Base-by-base conservation (phyloP, 345 rosid genomes). In the Camelina hispida region DNA sequence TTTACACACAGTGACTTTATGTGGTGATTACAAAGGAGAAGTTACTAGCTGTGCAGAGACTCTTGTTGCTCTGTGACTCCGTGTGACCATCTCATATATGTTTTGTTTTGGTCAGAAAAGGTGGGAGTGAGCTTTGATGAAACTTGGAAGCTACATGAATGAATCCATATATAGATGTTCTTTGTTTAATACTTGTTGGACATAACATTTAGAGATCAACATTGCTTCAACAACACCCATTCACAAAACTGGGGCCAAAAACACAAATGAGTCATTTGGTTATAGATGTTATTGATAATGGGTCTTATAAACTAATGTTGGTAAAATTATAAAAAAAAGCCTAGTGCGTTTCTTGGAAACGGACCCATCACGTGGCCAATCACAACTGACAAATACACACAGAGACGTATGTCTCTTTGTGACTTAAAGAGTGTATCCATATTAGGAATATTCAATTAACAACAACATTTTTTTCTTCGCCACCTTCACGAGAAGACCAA, bases 401-500 rank as follows among this genome's bases (percentile, higher is more conserved):
- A 70, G 57, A 70, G 74, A 58, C 74, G 66, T 70, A 70, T 51
- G 15, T 35, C 13, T 20, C 8, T 70, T 70, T 14, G 57, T 59
- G 23, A 70, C 72, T 68, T n/a, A n/a, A 17, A 28, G 34, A 32
- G 46, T 17, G 70, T 66, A 7, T 54, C 52, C 16, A n/a, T 68
- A 68, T 51, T 15, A 17, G 1, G 25, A 51, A 35, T 66, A 35
- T 20, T 20, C 71, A 18, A 51, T 18, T 5, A 1, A 18, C 28
- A 25, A 30, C 9, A 3, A 13, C 17, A 16, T 14, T 12, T 40
- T 10, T 4, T n/a, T 15, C 12, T 37, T 60, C 52, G 75, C 75
- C 80, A 69, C 80, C 75, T 62, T 69, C 75, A 23, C 43, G 28
- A 76, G 30, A 28, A 60, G 15, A 51, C 48, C 18, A 76, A 76